Evolutionary conservation across 2,329 filamentous ascomycete species (phyloP).

Genomic region (Knufia petricola): DNA sequence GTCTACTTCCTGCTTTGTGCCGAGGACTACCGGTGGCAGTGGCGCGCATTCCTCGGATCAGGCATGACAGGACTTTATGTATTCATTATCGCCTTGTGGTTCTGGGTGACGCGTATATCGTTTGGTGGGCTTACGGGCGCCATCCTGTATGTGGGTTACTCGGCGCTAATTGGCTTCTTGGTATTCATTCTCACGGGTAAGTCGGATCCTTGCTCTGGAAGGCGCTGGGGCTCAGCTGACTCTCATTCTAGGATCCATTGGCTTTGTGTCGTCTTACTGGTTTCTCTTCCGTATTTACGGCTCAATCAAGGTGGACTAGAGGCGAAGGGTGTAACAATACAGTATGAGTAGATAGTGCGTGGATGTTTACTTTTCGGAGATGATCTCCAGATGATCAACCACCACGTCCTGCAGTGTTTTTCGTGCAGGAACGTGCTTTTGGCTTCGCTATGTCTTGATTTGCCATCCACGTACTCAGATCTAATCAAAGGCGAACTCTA

Average conservation of each 20-base stretch:
- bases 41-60: slow-evolving; percentile 85
- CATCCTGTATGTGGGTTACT: slow-evolving; percentile 90
- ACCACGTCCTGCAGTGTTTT: not conserved
- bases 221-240: slow-evolving; percentile 17
- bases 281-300: slow-evolving; percentile 90
- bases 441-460: not conserved
- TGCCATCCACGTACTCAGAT: not conserved
- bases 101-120: slow-evolving; percentile 80
- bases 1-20: slow-evolving; percentile 93
- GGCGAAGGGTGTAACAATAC: not conserved
- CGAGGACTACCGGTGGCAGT: slow-evolving; percentile 99
- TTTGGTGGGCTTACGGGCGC: slow-evolving; percentile 76
- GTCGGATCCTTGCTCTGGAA: slow-evolving; percentile 28
- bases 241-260: slow-evolving; percentile 64
- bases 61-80: slow-evolving; percentile 88
- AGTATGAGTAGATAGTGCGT: not conserved
- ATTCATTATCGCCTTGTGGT: slow-evolving; percentile 81
- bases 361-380: too few species aligned
- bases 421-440: slow-evolving; percentile 4
- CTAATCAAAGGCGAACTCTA: too few species aligned
- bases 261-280: slow-evolving; percentile 88
- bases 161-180: slow-evolving; percentile 73
- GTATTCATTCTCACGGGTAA: slow-evolving; percentile 91
- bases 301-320: slow-evolving; percentile 94
- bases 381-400: not conserved